These are phyloP conservation scores for Solanum pimpinellifolium DNA, from an alignment of 257 asterid genomes.

Conservation along the genomic window DNA sequence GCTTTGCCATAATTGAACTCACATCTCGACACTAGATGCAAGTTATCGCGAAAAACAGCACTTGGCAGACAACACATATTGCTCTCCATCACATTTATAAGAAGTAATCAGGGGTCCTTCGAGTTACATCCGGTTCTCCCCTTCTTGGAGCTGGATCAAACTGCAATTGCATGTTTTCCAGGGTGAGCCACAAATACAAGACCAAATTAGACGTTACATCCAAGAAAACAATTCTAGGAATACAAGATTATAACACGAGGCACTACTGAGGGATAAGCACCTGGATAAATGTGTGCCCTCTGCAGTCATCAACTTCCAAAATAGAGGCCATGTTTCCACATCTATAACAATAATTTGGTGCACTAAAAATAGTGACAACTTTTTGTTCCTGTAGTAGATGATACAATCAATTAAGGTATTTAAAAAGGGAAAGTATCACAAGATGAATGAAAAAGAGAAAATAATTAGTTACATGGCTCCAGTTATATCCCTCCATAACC, in stretches of 20 bases:
- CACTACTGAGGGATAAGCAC: constrained; percentile 17
- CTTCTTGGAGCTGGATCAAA: constrained; percentile 99
- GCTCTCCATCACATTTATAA: constrained; percentile 34
- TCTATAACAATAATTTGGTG: constrained; percentile 93
- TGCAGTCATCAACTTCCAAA: constrained; percentile 89
- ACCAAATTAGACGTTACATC: neutral
- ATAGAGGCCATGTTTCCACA: constrained; percentile 98
- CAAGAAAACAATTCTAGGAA: neutral
- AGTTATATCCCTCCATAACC: constrained; percentile 95
- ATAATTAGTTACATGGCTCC: constrained; percentile 73
- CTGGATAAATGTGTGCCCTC: constrained; percentile 85
- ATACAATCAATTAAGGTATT: constrained; percentile 1
- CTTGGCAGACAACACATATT: constrained; percentile 7
- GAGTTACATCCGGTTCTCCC: constrained; percentile 92
- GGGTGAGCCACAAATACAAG: neutral
- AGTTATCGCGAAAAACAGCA: constrained; percentile 4
- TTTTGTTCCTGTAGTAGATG: constrained; percentile 70
- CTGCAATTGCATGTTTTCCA: constrained; percentile 17
- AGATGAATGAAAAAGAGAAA: neutral
- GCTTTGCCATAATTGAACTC: constrained; percentile 6
- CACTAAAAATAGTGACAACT: constrained; percentile 90
- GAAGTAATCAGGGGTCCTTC: constrained; percentile 96
- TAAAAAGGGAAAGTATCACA: neutral
- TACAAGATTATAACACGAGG: neutral
- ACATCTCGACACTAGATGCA: neutral